Percentiles rank a stretch among this genome's conserved stretches.
phyloP scores from a whole-genome alignment of 2,329 filamentous ascomycete species.

The Aspergillus bombycis region DNA sequence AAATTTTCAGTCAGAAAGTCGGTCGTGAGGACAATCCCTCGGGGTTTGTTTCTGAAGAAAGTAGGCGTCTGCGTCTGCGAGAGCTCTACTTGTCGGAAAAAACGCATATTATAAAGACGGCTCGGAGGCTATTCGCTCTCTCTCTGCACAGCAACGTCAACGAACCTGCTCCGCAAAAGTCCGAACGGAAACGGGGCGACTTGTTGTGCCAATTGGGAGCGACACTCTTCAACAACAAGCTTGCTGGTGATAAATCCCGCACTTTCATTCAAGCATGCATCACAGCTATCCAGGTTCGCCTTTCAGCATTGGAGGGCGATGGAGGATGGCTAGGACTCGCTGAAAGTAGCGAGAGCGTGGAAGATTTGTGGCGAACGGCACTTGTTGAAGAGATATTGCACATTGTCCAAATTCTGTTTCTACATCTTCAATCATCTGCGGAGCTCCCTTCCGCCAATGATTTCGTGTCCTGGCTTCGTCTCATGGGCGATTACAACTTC shows the following conservation, averaged over 20 bases:
- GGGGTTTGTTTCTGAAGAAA: constrained; percentile 64
- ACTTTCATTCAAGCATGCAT: constrained; percentile 39
- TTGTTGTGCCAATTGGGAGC: constrained; percentile 33
- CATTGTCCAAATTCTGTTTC: constrained; percentile 72
- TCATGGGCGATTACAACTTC: constrained; percentile 71
- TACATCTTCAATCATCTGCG: constrained; percentile 64
- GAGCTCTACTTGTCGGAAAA: constrained; percentile 73
- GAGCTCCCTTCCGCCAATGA: constrained; percentile 61
- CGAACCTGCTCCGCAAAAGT: constrained; percentile 14
- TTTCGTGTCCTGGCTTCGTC: constrained; percentile 72
- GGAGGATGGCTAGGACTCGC: constrained; percentile 52
- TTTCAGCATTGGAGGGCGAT: constrained; percentile 36
- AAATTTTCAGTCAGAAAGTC: constrained; percentile 35
- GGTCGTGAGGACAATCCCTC: constrained; percentile 34
- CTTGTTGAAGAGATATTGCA: constrained; percentile 73
- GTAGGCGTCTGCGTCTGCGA: constrained; percentile 69
- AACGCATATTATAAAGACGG: constrained; percentile 67
- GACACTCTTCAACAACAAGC: constrained; percentile 34
- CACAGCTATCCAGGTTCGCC: constrained; percentile 36
- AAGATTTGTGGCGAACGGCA: constrained; percentile 65
- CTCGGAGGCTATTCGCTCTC: constrained; percentile 52
- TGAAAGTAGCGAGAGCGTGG: constrained; percentile 58
- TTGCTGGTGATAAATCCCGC: constrained; percentile 27
- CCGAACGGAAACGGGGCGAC: constrained; percentile 17
- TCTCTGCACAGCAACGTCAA: constrained; percentile 30